phyloP scores from a whole-genome alignment of 768 basidiomycete genomes.

The Strobilomyces confusus region DNA sequence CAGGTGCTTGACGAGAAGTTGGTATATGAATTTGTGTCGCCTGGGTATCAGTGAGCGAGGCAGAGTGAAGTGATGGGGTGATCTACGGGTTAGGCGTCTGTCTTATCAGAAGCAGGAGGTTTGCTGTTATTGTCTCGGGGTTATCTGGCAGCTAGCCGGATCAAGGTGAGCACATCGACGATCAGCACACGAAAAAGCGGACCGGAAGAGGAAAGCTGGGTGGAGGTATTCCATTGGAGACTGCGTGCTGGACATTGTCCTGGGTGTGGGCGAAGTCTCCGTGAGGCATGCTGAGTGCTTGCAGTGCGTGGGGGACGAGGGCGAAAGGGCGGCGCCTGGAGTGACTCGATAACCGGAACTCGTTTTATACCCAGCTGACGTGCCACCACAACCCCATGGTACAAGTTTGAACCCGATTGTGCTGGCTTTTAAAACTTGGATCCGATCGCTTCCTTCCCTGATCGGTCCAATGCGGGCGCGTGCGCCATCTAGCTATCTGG shows the following conservation, averaged over 20 bases:
- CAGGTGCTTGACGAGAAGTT: constrained; percentile 58
- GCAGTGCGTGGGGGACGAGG: not conserved
- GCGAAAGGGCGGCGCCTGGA: too few species aligned
- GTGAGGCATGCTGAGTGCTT: constrained; percentile 4
- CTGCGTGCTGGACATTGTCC: constrained; percentile 22
- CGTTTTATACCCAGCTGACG: constrained; percentile 1
- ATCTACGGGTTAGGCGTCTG: constrained; percentile 39
- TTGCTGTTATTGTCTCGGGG: constrained; percentile 48
- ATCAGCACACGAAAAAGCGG: constrained; percentile 6
- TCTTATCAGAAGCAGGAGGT: constrained; percentile 38
- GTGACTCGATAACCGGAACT: not conserved
- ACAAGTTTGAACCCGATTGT: not conserved
- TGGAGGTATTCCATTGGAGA: constrained; percentile 38
- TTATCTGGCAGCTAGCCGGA: constrained; percentile 41
- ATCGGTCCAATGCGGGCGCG: too few species aligned
- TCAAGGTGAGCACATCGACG: not conserved
- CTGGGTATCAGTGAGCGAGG: constrained; percentile 15
- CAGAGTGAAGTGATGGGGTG: not conserved
- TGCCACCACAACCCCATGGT: not conserved
- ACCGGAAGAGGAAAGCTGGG: constrained; percentile 42
- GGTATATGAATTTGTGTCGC: constrained; percentile 45
- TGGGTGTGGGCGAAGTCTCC: constrained; percentile 1
- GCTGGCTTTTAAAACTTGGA: too few species aligned
- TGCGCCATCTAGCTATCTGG: not conserved
- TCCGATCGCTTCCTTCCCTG: too few species aligned